Percentiles rank a stretch among this genome's conserved stretches.
These are phyloP conservation scores for Prunus armeniaca DNA, from an alignment of 306 rosid genomes.

Conservation along the genomic window DNA sequence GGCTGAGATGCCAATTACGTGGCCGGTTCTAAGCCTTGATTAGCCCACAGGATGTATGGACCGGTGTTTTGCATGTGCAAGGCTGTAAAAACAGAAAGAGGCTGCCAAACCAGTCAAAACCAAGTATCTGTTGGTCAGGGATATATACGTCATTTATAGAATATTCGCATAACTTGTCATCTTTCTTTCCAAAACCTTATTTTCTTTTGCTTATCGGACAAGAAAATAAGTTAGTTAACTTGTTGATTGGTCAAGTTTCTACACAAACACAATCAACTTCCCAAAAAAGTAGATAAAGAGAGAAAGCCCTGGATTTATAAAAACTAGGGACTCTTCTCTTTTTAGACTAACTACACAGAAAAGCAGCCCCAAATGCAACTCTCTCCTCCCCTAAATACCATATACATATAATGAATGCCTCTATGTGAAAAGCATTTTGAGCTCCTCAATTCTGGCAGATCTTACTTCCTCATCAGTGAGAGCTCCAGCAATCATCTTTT, in stretches of 20 bases:
- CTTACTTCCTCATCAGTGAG: slow-evolving; percentile 75
- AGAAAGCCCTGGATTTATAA: neutral
- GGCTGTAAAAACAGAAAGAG: neutral
- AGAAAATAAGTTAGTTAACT: neutral
- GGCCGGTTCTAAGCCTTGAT: slow-evolving; percentile 18
- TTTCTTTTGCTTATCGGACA: neutral
- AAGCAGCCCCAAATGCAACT: slow-evolving; percentile 2
- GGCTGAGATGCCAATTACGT: slow-evolving; percentile 19
- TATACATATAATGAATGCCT: neutral
- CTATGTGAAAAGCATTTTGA: slow-evolving; percentile 71
- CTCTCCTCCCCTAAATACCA: neutral
- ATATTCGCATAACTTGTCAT: neutral
- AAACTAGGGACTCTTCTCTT: neutral
- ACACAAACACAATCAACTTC: no score
- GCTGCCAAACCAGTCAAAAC: neutral
- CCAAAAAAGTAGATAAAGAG: neutral
- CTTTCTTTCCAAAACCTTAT: neutral
- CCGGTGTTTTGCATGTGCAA: slow-evolving; percentile 10
- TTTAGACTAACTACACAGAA: neutral
- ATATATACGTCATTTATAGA: slow-evolving; percentile 12
- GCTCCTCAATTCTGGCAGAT: slow-evolving; percentile 66
- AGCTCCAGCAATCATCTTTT: slow-evolving; percentile 76
- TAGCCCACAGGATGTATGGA: neutral
- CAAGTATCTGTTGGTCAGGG: neutral
- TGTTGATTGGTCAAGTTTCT: neutral